These are phyloP conservation scores for Pichia sporocuriosa DNA, from an alignment of 805 yeast genomes.

Conservation along the genomic window DNA sequence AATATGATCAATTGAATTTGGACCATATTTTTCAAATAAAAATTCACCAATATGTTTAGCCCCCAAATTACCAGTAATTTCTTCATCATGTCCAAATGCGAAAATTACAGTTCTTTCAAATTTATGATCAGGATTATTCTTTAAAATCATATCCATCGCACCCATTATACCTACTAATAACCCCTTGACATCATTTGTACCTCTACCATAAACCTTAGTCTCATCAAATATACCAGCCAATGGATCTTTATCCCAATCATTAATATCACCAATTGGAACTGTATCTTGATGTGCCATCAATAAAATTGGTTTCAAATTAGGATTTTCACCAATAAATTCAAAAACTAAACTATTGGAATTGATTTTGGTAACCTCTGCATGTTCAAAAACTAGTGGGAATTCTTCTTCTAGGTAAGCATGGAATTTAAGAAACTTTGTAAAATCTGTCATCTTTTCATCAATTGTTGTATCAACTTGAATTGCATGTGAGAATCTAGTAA, in stretches of 20 bases:
- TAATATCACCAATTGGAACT: slow-evolving; percentile 62
- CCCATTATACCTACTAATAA: slow-evolving; percentile 60
- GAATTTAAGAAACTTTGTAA: slow-evolving; percentile 18
- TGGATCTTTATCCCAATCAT: slow-evolving; percentile 62
- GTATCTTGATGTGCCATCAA: slow-evolving; percentile 77
- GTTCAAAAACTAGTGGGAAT: slow-evolving; percentile 45
- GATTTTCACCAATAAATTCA: slow-evolving; percentile 54
- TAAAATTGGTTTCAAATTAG: slow-evolving; percentile 51
- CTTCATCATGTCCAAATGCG: slow-evolving; percentile 79
- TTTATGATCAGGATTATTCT: slow-evolving; percentile 41
- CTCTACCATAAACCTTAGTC: slow-evolving; percentile 64
- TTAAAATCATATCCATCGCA: slow-evolving; percentile 48
- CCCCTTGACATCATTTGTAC: slow-evolving; percentile 69
- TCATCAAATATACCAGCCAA: slow-evolving; percentile 61
- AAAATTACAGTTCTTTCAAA: slow-evolving; percentile 49
- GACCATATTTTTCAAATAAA: slow-evolving; percentile 50
- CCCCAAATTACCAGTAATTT: slow-evolving; percentile 55
- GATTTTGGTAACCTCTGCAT: slow-evolving; percentile 43
- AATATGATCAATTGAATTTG: slow-evolving; percentile 50
- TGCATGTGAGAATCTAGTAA: slow-evolving; percentile 39
- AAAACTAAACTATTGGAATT: slow-evolving; percentile 58
- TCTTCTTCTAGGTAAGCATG: slow-evolving; percentile 20
- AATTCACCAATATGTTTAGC: slow-evolving; percentile 45
- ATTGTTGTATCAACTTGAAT: slow-evolving; percentile 47
- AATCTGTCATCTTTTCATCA: slow-evolving; percentile 19